Evolutionary conservation across 441 rosid genomes (phyloP), one percentile per base, ranked within the genome.

Genomic region (Theobroma grandiflorum): DNA sequence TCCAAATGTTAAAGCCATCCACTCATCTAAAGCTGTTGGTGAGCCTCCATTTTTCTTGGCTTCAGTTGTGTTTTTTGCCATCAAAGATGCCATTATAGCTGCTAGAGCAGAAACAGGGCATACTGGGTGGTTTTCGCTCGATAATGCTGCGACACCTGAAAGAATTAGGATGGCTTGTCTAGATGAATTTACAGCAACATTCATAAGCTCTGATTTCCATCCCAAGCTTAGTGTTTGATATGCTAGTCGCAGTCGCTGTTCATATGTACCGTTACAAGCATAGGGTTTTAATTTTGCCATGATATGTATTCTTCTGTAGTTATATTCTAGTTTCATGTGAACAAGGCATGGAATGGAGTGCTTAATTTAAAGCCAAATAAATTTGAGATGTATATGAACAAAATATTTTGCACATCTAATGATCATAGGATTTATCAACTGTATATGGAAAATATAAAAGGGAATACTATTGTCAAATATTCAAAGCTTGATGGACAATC

Each of bases 1-100:
- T 89, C 98, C 95, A 12, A 97, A 95, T 63, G 85, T 52, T 26
- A 94, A 87, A 86, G 99, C 96, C 55, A 85, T 97, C 79, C 98
- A 97, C 84, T 97, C 98, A 82, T 95, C 98, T 0, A 95, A 97
- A 83, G 99, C 98, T 14, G 99, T 94, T 0, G 99, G 97, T 0
- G 98, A 97, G 87, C 99, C 98, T 68, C 99, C 99, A 15, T 94
- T 97, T 86, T 97, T 94, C 82, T 92, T 97, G 66, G 98, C 98
- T 70, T 91, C 99, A 40, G 81, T 94, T 0, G 97, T 91, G 72
- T 88, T 97, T 81, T 97, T 96, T 6, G 99, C 98, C 55, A 94
- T 95, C 81, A 95, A 96, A 85, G 98, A 97, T 38, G 98, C 99
- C 0, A 92, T 96, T 6, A 68, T 53, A 72, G 95, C 95, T 22